These are phyloP conservation scores for Daldinia caldariorum DNA, from an alignment of 495 filamentous ascomycete genomes.

Conservation along the genomic window DNA sequence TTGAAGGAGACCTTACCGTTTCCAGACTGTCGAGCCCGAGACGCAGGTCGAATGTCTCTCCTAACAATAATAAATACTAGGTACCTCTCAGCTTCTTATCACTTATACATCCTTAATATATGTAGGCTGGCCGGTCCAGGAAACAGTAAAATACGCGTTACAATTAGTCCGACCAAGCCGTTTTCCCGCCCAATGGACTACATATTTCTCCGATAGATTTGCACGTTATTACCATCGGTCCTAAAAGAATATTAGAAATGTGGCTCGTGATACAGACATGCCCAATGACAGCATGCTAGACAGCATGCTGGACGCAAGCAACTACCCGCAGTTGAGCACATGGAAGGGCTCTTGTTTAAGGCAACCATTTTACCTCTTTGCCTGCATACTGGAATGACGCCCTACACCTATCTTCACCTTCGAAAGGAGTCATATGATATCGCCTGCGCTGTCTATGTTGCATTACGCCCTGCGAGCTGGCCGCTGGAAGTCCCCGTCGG, in stretches of 20 bases:
- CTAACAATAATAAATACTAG: too few species aligned
- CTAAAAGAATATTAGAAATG: constrained; percentile 5
- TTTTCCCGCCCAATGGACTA: background rate
- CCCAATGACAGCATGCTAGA: constrained; percentile 25
- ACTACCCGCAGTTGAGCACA: constrained; percentile 27
- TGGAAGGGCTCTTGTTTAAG: constrained; percentile 5
- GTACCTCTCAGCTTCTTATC: too few species aligned
- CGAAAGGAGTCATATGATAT: constrained; percentile 26
- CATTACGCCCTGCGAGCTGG: background rate
- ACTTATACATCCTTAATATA: background rate
- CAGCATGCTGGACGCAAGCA: constrained; percentile 25
- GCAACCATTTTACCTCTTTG: constrained; percentile 10
- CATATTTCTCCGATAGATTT: background rate
- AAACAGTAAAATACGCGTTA: background rate
- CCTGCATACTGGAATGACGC: constrained; percentile 11
- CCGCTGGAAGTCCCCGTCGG: constrained; percentile 9
- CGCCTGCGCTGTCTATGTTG: background rate
- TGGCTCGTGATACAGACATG: constrained; percentile 14
- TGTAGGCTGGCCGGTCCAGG: background rate
- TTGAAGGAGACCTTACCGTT: background rate
- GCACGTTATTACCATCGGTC: constrained; percentile 13
- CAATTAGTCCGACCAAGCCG: background rate
- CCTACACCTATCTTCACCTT: constrained; percentile 29
- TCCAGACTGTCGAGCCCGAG: background rate
- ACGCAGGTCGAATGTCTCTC: background rate